phyloP scores from a whole-genome alignment of 805 yeast species.

The Hanseniaspora mollemarum region DNA sequence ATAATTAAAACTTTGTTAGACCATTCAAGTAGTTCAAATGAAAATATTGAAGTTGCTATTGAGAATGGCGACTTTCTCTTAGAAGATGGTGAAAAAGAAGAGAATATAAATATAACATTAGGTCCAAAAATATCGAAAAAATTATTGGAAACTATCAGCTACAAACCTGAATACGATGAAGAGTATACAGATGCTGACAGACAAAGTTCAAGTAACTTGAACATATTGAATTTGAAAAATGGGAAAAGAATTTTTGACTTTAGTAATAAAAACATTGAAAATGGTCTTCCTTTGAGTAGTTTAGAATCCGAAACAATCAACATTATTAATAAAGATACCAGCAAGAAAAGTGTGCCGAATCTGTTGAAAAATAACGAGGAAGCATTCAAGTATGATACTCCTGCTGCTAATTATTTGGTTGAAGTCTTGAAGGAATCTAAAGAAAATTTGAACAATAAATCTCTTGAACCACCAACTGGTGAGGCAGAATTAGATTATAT shows the following conservation, averaged over 20 bases:
- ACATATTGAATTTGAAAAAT: neutral
- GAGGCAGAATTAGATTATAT: neutral
- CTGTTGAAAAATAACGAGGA: neutral
- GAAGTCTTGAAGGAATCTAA: neutral
- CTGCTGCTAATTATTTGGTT: neutral
- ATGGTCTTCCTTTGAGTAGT: neutral
- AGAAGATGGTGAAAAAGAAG: neutral
- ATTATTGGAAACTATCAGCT: neutral
- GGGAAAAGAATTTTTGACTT: slow-evolving; percentile 8
- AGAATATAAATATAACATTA: neutral
- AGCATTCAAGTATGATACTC: neutral
- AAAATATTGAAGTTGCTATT: neutral
- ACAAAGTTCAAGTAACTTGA: neutral
- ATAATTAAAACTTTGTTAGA: neutral
- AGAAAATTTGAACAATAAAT: neutral
- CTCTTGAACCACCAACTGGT: neutral
- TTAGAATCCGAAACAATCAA: too few relatives aligned
- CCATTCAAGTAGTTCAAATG: neutral
- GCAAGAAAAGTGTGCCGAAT: too few relatives aligned
- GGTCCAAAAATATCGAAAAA: neutral
- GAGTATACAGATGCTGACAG: neutral
- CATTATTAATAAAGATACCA: too few relatives aligned
- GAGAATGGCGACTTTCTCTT: neutral
- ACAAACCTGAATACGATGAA: neutral
- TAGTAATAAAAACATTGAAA: neutral